phyloP scores from a whole-genome alignment of 768 basidiomycete genomes.

The Kwoniella dejecticola region DNA sequence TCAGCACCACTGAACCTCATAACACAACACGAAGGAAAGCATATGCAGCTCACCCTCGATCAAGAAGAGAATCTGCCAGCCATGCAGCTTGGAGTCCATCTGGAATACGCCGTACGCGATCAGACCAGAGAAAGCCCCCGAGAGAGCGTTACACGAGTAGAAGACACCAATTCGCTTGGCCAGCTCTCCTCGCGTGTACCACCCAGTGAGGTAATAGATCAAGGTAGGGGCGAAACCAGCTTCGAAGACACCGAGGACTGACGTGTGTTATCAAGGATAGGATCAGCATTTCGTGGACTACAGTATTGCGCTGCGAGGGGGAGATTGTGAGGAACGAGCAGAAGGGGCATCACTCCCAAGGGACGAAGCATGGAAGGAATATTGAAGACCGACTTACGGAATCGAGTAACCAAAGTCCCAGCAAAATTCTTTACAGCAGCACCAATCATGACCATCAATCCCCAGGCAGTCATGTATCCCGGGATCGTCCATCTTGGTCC shows the following conservation, averaged over 20 bases:
- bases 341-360: no score
- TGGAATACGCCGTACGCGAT: conserved; percentile 58
- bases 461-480: conserved; percentile 35
- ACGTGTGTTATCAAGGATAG: background rate
- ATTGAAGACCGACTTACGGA: conserved; percentile 33
- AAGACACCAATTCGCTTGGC: conserved; percentile 60
- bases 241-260: conserved; percentile 33
- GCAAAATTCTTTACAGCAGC: conserved; percentile 33
- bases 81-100: conserved; percentile 56
- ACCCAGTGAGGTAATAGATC: conserved; percentile 62
- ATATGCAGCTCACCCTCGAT: no score
- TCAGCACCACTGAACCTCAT: no score
- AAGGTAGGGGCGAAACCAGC: conserved; percentile 32
- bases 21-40: no score
- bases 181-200: conserved; percentile 62
- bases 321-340: no score
- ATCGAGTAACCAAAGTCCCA: conserved; percentile 20
- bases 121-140: conserved; percentile 52
- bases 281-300: background rate
- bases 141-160: conserved; percentile 56
- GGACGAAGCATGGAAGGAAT: no score
- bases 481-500: conserved; percentile 33
- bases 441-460: conserved; percentile 32
- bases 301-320: background rate
- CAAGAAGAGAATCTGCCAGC: conserved; percentile 64